Evolutionary conservation across 2,329 filamentous ascomycete genomes (phyloP).

Genomic region (Seiridium unicorne): DNA sequence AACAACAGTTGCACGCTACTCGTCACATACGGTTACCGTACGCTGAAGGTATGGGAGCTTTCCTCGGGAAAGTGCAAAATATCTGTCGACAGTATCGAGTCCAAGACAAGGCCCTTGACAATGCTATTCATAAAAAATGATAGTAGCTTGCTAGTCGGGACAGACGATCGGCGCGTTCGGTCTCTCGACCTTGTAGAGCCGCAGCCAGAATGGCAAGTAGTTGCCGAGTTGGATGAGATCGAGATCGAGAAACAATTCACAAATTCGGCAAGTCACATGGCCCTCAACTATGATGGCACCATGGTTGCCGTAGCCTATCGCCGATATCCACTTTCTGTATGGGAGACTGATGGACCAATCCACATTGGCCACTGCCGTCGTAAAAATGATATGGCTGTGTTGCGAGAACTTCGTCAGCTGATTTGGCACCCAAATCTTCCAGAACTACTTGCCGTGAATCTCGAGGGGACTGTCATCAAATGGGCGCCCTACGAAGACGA

Average conservation of each 20-base stretch:
- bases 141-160: conserved; percentile 18
- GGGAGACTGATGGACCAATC: conserved; percentile 23
- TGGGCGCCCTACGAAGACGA: conserved; percentile 30
- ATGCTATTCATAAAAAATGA: conserved; percentile 19
- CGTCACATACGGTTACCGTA: too few relatives aligned
- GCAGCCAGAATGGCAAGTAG: too few relatives aligned
- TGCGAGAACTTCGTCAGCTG: conserved; percentile 20
- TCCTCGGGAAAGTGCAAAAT: too few relatives aligned
- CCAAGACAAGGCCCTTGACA: conserved; percentile 19
- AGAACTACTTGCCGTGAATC: conserved; percentile 29
- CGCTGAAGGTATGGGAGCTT: too few relatives aligned
- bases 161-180: conserved; percentile 18
- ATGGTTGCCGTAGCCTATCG: conserved; percentile 28
- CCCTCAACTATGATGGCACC: conserved; percentile 24
- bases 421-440: conserved; percentile 26
- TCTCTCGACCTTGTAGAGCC: too few relatives aligned
- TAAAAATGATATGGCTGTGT: conserved; percentile 10
- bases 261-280: conserved; percentile 23
- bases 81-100: conserved; percentile 13
- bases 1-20: too few relatives aligned
- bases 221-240: too few relatives aligned
- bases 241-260: conserved; percentile 16
- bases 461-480: conserved; percentile 32
- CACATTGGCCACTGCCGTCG: conserved; percentile 25
- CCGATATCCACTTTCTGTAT: conserved; percentile 25